These are phyloP conservation scores for Pseudoscleropodium purum DNA, from an alignment of 225 moss, liverwort and hornwort genomes.

Conservation along the genomic window DNA sequence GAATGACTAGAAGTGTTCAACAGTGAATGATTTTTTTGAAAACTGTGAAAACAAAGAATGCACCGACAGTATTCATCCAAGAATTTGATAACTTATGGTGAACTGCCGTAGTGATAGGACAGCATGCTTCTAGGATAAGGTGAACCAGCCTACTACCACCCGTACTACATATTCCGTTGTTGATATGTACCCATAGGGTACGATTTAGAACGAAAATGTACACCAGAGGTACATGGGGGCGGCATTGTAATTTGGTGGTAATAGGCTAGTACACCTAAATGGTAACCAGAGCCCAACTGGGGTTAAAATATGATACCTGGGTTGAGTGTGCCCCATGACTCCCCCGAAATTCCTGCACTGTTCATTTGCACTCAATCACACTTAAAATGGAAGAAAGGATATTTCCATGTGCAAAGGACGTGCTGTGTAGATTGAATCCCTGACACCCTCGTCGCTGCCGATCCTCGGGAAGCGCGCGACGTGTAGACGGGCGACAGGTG, in stretches of 20 bases:
- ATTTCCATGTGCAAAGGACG: conserved; percentile 2
- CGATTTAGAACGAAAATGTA: too few relatives aligned
- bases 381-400: not conserved
- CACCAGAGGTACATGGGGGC: too few relatives aligned
- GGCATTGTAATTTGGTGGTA: too few relatives aligned
- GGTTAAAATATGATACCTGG: too few relatives aligned
- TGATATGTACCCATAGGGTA: too few relatives aligned
- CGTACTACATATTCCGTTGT: too few relatives aligned
- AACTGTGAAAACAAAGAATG: too few relatives aligned
- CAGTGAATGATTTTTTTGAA: not conserved
- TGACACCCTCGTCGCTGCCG: not conserved
- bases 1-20: too few relatives aligned
- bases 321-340: not conserved
- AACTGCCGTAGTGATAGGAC: not conserved
- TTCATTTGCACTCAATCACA: not conserved
- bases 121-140: too few relatives aligned
- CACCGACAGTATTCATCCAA: not conserved
- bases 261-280: too few relatives aligned
- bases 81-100: not conserved
- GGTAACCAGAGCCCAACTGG: not conserved
- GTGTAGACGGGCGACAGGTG: not conserved
- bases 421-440: not conserved
- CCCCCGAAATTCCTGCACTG: not conserved
- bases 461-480: not conserved
- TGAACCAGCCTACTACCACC: too few relatives aligned